These are phyloP conservation scores for Rosa hybrid DNA, from an alignment of 331 rosid genomes.

Conservation along the genomic window DNA sequence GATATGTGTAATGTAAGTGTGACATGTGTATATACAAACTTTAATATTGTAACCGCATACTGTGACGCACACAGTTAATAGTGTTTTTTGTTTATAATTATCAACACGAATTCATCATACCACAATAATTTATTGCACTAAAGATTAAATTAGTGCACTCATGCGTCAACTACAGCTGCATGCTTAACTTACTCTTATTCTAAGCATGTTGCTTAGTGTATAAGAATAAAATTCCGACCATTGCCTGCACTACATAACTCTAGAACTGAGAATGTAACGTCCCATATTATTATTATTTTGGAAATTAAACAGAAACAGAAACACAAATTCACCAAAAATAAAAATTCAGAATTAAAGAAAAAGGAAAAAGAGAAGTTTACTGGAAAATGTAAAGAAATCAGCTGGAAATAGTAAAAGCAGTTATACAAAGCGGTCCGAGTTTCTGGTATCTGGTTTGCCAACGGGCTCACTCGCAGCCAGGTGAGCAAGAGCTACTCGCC, in stretches of 20 bases:
- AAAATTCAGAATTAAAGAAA: neutral
- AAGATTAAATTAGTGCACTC: neutral
- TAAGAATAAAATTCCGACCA: neutral
- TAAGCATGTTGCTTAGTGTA: neutral
- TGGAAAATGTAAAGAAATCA: conserved; percentile 13
- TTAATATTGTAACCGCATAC: neutral
- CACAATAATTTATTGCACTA: neutral
- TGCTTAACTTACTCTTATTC: neutral
- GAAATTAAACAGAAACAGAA: neutral
- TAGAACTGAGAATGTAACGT: neutral
- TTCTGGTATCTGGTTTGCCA: conserved; percentile 25
- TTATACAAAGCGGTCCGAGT: conserved; percentile 40
- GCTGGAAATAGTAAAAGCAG: conserved; percentile 42
- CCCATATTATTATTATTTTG: neutral
- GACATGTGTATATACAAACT: neutral
- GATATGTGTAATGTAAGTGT: too few relatives aligned
- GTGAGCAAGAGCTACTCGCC: neutral
- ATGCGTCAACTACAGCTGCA: neutral
- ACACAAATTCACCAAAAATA: neutral
- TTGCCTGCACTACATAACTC: neutral
- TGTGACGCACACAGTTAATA: neutral
- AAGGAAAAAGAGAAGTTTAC: neutral
- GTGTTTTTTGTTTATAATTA: neutral
- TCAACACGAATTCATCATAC: neutral
- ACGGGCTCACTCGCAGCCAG: neutral